Percentiles rank a stretch among this genome's conserved stretches.
Conservation (phyloP, 352 stramenopile genomes). For the Globisporangium cederbergense region DNA sequence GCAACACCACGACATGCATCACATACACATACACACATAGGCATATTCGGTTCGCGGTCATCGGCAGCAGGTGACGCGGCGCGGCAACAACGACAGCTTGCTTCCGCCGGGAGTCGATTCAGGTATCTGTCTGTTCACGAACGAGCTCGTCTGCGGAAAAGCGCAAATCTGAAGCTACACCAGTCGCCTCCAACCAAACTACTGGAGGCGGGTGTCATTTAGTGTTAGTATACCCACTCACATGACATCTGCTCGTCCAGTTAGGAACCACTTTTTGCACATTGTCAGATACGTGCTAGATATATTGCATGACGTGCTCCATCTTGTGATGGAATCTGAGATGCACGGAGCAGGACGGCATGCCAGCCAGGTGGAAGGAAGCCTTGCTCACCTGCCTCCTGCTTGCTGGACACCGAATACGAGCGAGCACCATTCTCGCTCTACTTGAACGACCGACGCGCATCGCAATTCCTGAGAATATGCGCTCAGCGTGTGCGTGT, state of each 20-base stretch:
- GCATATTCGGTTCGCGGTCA: neutral
- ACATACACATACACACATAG: conserved; percentile 3
- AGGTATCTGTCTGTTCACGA: neutral
- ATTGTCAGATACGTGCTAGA: neutral
- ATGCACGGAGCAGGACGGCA: neutral
- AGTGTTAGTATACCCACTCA: neutral
- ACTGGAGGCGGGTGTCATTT: conserved; percentile 2
- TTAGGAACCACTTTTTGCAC: neutral
- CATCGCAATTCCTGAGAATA: neutral
- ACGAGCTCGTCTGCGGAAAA: neutral
- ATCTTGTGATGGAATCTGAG: neutral
- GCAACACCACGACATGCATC: neutral
- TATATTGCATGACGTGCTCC: neutral
- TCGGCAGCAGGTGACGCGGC: conserved; percentile 14
- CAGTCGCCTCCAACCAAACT: conserved; percentile 14
- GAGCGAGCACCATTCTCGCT: neutral
- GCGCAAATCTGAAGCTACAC: neutral
- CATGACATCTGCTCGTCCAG: neutral
- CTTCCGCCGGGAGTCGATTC: neutral
- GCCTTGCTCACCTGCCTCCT: neutral
- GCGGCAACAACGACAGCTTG: conserved; percentile 2
- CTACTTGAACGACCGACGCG: neutral
- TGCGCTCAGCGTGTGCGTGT: neutral
- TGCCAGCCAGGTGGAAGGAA: neutral
- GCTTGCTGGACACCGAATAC: neutral